Evolutionary conservation across 805 yeast genomes (phyloP), one percentile per base, ranked within the genome.

Genomic region (Hemisphaericaspora nanyangensis): DNA sequence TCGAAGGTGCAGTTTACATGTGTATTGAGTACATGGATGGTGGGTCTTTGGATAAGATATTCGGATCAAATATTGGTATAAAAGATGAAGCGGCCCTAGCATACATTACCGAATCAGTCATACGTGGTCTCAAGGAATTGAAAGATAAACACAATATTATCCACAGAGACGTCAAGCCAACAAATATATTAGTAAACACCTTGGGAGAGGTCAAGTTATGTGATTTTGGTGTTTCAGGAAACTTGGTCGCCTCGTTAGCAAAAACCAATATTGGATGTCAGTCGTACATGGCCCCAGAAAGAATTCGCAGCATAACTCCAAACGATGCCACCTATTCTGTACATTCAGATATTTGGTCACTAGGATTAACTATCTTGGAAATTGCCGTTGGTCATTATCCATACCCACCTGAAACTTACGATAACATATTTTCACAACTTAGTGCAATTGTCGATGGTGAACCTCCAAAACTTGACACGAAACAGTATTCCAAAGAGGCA

Each of bases 11-110:
- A 1, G 99, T 91, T 19, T 93, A 90, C 64, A 88, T 91, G 87
- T 93, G 98, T 65, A 91, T 91, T 77, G 99, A 91, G 64, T 87
- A 81, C 60, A 91, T 91, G 99, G 95, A 88, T 60, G 97, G 96
- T 34, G 96, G 96, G 0, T 87, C 96, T 0, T 65, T 91, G 43
- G 96, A 91, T 62, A 86, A 85, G 55, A 72, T 90, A 12, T 91
- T 89, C 60, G 83, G 80, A 3, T 58, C 60, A 20, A 69, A 66
- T 34, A 88, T 90, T 30, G 73, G 74, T 3, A 56, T 68, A 12
- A 69, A 85, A 24, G 84, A 82, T 46, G 99, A 91, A 57, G 76
- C 80, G 6, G 82, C 83, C 46, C 67, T 91, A 42, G 95, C 95
- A 2, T 79, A 75, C 50, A 82, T 90, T 33, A 77, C 95, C 4